These are phyloP conservation scores for Trametopsis cervina DNA, from an alignment of 768 basidiomycete genomes.

Conservation along the genomic window DNA sequence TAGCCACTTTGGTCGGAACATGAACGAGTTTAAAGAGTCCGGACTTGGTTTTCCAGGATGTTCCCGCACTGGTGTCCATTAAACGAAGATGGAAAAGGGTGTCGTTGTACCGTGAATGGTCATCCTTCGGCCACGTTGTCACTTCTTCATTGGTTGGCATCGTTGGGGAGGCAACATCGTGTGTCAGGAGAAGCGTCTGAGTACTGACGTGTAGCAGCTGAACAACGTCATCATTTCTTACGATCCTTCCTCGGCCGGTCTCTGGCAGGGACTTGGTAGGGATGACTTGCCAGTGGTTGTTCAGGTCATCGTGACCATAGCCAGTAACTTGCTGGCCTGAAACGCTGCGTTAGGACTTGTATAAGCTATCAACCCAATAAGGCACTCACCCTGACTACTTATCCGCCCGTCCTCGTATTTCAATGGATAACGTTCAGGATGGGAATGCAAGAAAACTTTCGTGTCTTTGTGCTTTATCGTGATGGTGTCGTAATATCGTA, in stretches of 20 bases:
- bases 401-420: conserved; percentile 94
- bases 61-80: conserved; percentile 65
- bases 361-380: background rate
- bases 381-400: conserved; percentile 71
- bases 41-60: conserved; percentile 90
- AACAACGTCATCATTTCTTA: conserved; percentile 83
- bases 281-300: conserved; percentile 93
- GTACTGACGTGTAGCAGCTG: conserved; percentile 88
- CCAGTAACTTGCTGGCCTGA: conserved; percentile 93
- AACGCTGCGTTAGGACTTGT: conserved; percentile 1
- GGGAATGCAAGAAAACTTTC: conserved; percentile 91
- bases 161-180: conserved; percentile 94
- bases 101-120: conserved; percentile 73
- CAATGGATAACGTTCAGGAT: conserved; percentile 84
- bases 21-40: conserved; percentile 91
- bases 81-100: conserved; percentile 81
- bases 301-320: conserved; percentile 88
- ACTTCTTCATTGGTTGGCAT: conserved; percentile 99
- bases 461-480: conserved; percentile 89
- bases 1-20: conserved; percentile 79
- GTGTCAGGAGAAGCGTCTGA: conserved; percentile 77
- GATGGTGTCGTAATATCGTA: conserved; percentile 87
- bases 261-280: conserved; percentile 95
- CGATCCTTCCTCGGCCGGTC: conserved; percentile 86
- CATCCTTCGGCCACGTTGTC: conserved; percentile 84